Evolutionary conservation across 2,329 filamentous ascomycete species (phyloP).

Genomic region (Alternaria alternata): DNA sequence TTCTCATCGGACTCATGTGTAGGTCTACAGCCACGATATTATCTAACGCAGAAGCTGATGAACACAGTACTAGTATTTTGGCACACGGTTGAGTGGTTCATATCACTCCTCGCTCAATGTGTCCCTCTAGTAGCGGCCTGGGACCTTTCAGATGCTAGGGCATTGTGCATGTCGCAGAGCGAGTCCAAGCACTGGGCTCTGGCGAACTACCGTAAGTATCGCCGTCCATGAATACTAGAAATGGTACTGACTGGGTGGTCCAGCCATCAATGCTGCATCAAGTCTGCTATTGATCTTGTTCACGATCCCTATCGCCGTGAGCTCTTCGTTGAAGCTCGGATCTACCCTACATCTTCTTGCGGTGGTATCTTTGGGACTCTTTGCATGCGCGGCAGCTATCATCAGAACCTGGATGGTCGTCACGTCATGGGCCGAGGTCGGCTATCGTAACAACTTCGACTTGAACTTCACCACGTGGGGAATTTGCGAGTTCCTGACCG

Average conservation of each 20-base stretch:
- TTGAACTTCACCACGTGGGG: slow-evolving; percentile 8
- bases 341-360: slow-evolving; percentile 35
- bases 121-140: slow-evolving; percentile 56
- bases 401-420: slow-evolving; percentile 38
- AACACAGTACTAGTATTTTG: slow-evolving; percentile 27
- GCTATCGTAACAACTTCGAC: slow-evolving; percentile 11
- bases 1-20: slow-evolving; percentile 54
- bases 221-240: background rate
- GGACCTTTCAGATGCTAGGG: slow-evolving; percentile 35
- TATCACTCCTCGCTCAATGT: slow-evolving; percentile 58
- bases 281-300: slow-evolving; percentile 44
- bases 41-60: slow-evolving; percentile 8
- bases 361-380: slow-evolving; percentile 49
- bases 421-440: slow-evolving; percentile 12
- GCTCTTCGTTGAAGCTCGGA: slow-evolving; percentile 2
- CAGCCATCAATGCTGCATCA: slow-evolving; percentile 29
- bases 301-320: slow-evolving; percentile 2
- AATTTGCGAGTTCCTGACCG: slow-evolving; percentile 17
- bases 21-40: slow-evolving; percentile 6
- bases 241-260: background rate
- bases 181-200: slow-evolving; percentile 56
- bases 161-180: slow-evolving; percentile 41
- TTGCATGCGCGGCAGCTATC: slow-evolving; percentile 53
- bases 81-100: slow-evolving; percentile 53
- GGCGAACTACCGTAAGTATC: slow-evolving; percentile 51